phyloP scores from a whole-genome alignment of 2,329 filamentous ascomycete genomes.

The Exophiala calicioides region DNA sequence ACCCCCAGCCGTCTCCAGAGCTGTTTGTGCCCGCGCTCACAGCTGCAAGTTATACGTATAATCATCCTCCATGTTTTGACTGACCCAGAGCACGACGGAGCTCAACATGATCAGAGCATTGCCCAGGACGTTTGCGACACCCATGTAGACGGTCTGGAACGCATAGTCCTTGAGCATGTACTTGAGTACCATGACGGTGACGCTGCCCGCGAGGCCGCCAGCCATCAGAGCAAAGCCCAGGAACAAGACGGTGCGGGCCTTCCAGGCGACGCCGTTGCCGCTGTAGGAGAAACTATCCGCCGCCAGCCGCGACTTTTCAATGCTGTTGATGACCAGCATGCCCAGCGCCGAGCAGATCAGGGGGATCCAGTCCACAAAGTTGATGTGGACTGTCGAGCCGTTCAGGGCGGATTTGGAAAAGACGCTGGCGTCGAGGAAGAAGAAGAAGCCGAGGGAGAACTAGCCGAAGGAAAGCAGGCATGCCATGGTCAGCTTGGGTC shows the following conservation, averaged over 20 bases:
- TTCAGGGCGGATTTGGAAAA: constrained; percentile 65
- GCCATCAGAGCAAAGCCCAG: constrained; percentile 69
- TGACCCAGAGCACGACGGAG: constrained; percentile 67
- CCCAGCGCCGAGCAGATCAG: constrained; percentile 68
- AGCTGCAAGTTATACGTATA: constrained; percentile 70
- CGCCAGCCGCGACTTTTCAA: constrained; percentile 66
- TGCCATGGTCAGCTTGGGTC: neutral
- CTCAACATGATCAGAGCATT: constrained; percentile 68
- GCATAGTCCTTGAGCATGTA: constrained; percentile 63
- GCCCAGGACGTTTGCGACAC: constrained; percentile 65
- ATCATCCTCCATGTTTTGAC: constrained; percentile 72
- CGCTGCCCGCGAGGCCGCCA: constrained; percentile 66
- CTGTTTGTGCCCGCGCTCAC: constrained; percentile 36
- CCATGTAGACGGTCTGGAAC: constrained; percentile 66
- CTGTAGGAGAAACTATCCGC: constrained; percentile 67
- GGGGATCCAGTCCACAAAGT: constrained; percentile 72
- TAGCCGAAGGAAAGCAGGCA: constrained; percentile 35
- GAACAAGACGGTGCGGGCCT: constrained; percentile 67
- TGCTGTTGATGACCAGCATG: constrained; percentile 72
- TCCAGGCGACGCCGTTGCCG: constrained; percentile 69
- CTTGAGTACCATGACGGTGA: constrained; percentile 68
- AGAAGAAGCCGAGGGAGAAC: constrained; percentile 71
- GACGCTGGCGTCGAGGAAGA: constrained; percentile 66
- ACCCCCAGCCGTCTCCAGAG: neutral
- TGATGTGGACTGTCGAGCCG: constrained; percentile 63